These are phyloP conservation scores for Chloranthus sessilifolius DNA, from an alignment of 164 flowering plant genomes.

Conservation along the genomic window DNA sequence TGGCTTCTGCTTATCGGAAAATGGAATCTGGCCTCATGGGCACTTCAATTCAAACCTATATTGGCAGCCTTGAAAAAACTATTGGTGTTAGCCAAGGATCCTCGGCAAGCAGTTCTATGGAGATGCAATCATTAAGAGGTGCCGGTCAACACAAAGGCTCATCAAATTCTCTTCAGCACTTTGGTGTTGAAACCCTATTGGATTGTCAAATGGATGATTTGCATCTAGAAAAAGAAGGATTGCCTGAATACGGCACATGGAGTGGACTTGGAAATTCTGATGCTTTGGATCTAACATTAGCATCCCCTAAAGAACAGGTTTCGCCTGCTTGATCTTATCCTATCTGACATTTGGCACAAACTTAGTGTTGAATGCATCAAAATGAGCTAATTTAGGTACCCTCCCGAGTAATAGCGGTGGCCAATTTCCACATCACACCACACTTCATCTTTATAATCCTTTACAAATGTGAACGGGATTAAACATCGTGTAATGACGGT, in stretches of 20 bases:
- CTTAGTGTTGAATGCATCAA: too few species aligned
- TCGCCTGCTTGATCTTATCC: neutral
- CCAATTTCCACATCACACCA: too few species aligned
- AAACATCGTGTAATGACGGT: too few species aligned
- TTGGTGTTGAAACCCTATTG: slow-evolving; percentile 8
- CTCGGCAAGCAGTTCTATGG: slow-evolving; percentile 19
- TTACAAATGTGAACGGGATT: too few species aligned
- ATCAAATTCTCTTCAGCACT: slow-evolving; percentile 9
- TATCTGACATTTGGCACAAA: too few species aligned
- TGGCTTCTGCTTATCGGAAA: slow-evolving; percentile 1
- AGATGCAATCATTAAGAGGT: slow-evolving; percentile 25
- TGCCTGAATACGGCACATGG: slow-evolving; percentile 11
- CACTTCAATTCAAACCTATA: too few species aligned
- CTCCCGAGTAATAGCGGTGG: too few species aligned
- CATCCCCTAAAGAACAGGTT: slow-evolving; percentile 31
- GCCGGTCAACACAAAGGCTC: slow-evolving; percentile 7
- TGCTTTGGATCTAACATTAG: slow-evolving; percentile 5
- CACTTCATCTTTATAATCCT: too few species aligned
- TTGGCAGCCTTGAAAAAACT: slow-evolving; percentile 15
- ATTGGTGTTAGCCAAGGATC: slow-evolving; percentile 12
- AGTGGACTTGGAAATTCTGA: neutral
- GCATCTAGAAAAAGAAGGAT: slow-evolving; percentile 12
- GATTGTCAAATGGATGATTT: slow-evolving; percentile 6
- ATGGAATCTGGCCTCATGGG: slow-evolving; percentile 8
- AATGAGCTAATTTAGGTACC: too few species aligned